Conservation (phyloP, 306 rosid genomes). For the Corylus avellana region DNA sequence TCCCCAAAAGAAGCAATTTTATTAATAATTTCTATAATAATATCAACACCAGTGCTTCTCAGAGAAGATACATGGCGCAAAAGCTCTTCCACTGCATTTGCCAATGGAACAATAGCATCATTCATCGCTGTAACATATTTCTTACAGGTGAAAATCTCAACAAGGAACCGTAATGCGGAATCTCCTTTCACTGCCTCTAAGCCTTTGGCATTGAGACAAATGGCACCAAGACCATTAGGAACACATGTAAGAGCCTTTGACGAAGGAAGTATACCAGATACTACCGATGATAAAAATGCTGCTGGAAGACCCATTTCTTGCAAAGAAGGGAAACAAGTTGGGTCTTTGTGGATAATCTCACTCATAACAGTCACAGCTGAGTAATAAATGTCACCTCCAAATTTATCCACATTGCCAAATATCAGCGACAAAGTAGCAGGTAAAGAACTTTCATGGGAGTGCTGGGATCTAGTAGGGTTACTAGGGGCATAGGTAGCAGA, state of each 20-base stretch:
- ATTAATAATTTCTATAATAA: constrained; percentile 74
- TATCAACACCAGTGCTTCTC: constrained; percentile 87
- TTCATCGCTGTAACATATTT: constrained; percentile 80
- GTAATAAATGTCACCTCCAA: constrained; percentile 95
- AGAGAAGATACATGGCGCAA: constrained; percentile 86
- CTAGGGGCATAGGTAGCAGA: constrained; percentile 89
- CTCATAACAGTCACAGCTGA: constrained; percentile 98
- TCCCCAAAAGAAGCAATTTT: constrained; percentile 71
- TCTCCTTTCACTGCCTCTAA: constrained; percentile 81
- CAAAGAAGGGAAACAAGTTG: constrained; percentile 76
- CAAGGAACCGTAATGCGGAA: constrained; percentile 71
- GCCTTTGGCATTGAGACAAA: constrained; percentile 91
- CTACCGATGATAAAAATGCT: constrained; percentile 84
- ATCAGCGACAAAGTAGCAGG: constrained; percentile 70
- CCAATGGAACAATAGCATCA: constrained; percentile 90
- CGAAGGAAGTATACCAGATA: constrained; percentile 82
- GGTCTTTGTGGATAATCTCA: constrained; percentile 97
- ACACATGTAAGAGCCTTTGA: constrained; percentile 87
- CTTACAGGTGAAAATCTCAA: constrained; percentile 82
- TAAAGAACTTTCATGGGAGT: constrained; percentile 66
- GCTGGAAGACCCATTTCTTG: constrained; percentile 95
- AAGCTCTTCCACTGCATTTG: constrained; percentile 96
- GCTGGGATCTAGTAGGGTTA: constrained; percentile 67
- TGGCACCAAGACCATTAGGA: constrained; percentile 96
- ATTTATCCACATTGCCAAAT: constrained; percentile 71